Evolutionary conservation across 2,329 filamentous ascomycete species (phyloP), one percentile per base, ranked within the genome.

Genomic region (Fusarium decemcellulare): DNA sequence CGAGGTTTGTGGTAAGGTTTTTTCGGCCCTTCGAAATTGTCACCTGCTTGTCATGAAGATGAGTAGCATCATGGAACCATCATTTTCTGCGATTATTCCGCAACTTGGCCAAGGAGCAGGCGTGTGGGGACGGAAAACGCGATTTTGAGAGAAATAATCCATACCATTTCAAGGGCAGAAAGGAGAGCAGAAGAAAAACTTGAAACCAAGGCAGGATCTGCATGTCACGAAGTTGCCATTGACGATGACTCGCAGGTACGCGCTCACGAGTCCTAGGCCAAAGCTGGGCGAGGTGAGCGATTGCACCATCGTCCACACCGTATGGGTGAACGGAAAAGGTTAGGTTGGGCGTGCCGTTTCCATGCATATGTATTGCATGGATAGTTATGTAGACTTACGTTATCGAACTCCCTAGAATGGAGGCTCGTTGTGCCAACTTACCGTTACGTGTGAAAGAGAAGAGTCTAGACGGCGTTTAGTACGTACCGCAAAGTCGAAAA

Each of bases 171-270:
- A 60, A 51, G 36, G 16, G 44, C 44, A 50, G 42, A 48, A 59
- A 40, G 32, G 36, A 50, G 54, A 37, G 47, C 44, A 44, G 30
- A 62, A 59, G 36, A 43, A 71, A 74, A 65, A 53, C 61, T 61
- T 68, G 72, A 68, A 71, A 72, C 62, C 54, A 56, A 61, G 60
- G 63, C 53, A 67, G 57, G 71, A 70, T 74, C 71, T 72, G 72
- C 71, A 71, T 64, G 67, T 66, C 65, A 71, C 61, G 58, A 68
- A 72, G 70, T 70, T 71, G 39, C 56, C 51, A 61, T 70, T 70
- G 62, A 59, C 40, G 67, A 74, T 75, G 71, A 74, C 72, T 75
- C 67, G 72, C 69, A 75, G 69, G 39, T 59, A 71, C 44, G 53
- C 65, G 62, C 34, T 63, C 48, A 32, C 51, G 54, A 54, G 42